A percentile compares a stretch with the other conserved stretches of the same genome.
phyloP scores from a whole-genome alignment of 1,284 basidiomycete species.

The Serendipita sp. region DNA sequence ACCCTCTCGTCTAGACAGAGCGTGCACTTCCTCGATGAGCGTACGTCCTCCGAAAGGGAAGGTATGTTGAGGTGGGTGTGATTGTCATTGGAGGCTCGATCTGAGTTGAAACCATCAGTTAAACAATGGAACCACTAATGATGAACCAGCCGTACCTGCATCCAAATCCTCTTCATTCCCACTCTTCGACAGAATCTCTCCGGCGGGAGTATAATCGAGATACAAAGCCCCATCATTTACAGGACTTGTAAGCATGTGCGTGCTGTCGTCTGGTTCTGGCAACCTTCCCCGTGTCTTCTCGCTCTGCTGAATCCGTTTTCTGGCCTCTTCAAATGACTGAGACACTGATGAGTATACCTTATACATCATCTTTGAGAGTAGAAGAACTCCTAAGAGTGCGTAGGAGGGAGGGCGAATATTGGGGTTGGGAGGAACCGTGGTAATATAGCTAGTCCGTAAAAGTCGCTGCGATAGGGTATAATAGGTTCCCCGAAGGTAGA shows the following conservation, averaged over 20 bases:
- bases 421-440: constrained; percentile 53
- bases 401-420: constrained; percentile 68
- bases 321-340: not conserved
- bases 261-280: not conserved
- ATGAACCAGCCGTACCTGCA: not conserved
- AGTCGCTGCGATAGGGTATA: constrained; percentile 63
- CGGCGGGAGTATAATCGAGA: constrained; percentile 9
- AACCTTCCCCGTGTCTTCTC: constrained; percentile 1
- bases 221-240: constrained; percentile 8
- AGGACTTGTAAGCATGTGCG: constrained; percentile 5
- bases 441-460: constrained; percentile 62
- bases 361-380: constrained; percentile 54
- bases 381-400: constrained; percentile 66
- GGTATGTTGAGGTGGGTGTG: constrained; percentile 47
- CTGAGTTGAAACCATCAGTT: not conserved
- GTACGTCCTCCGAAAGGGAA: constrained; percentile 33
- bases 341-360: constrained; percentile 27
- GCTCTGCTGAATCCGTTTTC: not conserved
- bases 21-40: constrained; percentile 65
- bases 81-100: constrained; percentile 48
- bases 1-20: constrained; percentile 75
- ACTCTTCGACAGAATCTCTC: constrained; percentile 2
- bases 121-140: not conserved
- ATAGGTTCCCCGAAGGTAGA: constrained; percentile 69
- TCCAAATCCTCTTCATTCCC: constrained; percentile 5